phyloP scores from a whole-genome alignment of 2,329 filamentous ascomycete species.

The Iodosphaeria phyllophila region DNA sequence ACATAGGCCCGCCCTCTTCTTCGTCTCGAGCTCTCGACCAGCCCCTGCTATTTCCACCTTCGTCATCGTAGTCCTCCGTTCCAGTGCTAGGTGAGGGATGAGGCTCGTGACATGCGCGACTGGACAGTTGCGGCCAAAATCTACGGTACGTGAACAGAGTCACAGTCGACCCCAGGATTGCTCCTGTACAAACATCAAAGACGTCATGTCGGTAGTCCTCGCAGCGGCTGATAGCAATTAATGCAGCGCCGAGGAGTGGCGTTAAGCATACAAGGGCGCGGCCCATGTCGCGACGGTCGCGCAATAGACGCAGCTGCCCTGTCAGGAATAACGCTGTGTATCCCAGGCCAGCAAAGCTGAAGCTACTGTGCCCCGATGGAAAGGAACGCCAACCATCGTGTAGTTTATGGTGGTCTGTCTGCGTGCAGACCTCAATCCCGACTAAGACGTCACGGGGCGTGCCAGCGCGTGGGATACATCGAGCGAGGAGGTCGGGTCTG shows the following conservation, averaged over 20 bases:
- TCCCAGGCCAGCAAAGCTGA: constrained; percentile 61
- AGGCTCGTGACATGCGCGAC: constrained; percentile 34
- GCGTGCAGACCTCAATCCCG: constrained; percentile 52
- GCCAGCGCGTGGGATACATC: constrained; percentile 50
- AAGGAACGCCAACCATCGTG: constrained; percentile 78
- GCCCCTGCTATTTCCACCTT: constrained; percentile 7
- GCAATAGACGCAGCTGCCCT: constrained; percentile 43
- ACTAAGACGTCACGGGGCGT: constrained; percentile 34
- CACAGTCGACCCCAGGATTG: constrained; percentile 36
- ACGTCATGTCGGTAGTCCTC: constrained; percentile 57
- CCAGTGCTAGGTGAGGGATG: constrained; percentile 27
- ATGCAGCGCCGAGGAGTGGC: constrained; percentile 41
- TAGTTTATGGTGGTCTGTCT: constrained; percentile 46
- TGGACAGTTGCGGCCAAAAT: constrained; percentile 39
- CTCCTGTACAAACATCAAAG: constrained; percentile 46
- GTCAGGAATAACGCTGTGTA: constrained; percentile 54
- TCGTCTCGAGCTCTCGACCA: constrained; percentile 31
- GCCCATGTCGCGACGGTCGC: constrained; percentile 29
- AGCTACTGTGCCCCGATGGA: constrained; percentile 63
- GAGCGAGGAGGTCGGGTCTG: constrained; percentile 41
- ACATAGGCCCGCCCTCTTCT: constrained; percentile 23
- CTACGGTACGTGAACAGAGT: constrained; percentile 48
- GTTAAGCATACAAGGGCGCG: constrained; percentile 36
- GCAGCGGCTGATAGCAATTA: constrained; percentile 50
- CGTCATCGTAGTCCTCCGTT: constrained; percentile 5